Evolutionary conservation across 106 monocot genomes (phyloP).

Genomic region (Dioscorea zingiberensis): DNA sequence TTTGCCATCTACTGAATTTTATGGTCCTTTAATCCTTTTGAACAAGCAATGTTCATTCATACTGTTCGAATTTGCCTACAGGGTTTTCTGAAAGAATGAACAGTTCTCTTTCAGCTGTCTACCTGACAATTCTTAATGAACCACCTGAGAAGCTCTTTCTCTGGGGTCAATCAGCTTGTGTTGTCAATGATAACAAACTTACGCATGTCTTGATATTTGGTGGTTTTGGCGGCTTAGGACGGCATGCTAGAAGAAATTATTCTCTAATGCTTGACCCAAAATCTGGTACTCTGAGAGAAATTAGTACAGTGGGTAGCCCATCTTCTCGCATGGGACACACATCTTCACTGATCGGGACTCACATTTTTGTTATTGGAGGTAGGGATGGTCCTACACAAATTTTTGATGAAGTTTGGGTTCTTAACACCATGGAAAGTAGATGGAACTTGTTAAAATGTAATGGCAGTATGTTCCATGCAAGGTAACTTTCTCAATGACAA

Average conservation of each 20-base stretch:
- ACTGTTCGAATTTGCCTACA: no score
- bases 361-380: slow-evolving; percentile 77
- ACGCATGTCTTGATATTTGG: slow-evolving; percentile 71
- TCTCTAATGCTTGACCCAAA: slow-evolving; percentile 45
- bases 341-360: slow-evolving; percentile 35
- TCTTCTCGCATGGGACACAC: slow-evolving; percentile 85
- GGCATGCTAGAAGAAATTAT: slow-evolving; percentile 77
- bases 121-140: slow-evolving; percentile 49
- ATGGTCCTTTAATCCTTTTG: no score
- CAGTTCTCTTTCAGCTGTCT: slow-evolving; percentile 4
- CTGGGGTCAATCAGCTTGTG: slow-evolving; percentile 85
- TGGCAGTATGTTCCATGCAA: slow-evolving; percentile 59
- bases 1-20: background rate
- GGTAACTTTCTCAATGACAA: slow-evolving; percentile 27
- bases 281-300: slow-evolving; percentile 45
- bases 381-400: slow-evolving; percentile 72
- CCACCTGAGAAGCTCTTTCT: slow-evolving; percentile 75
- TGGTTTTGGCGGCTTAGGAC: slow-evolving; percentile 89
- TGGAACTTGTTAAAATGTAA: slow-evolving; percentile 62
- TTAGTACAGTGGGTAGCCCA: slow-evolving; percentile 36
- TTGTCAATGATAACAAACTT: slow-evolving; percentile 9
- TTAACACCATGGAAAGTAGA: slow-evolving; percentile 37
- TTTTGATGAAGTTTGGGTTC: slow-evolving; percentile 82
- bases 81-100: background rate
- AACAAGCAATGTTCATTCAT: no score